A percentile compares a stretch with the other conserved stretches of the same genome.
phyloP scores from a whole-genome alignment of 148 eudicot species.

The Amaranthus palmeri region DNA sequence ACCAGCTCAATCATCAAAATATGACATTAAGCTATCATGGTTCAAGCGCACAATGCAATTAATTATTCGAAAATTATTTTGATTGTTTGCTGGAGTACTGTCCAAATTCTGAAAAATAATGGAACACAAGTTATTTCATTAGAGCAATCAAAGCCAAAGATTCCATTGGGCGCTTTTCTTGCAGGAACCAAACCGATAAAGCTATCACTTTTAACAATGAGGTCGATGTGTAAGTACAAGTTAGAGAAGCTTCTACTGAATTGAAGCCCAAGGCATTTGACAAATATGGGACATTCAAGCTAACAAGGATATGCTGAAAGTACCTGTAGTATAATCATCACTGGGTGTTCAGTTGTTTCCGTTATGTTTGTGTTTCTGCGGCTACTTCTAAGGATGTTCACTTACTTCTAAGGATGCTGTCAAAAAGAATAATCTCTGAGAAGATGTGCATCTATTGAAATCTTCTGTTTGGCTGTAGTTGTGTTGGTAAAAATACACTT shows the following conservation, averaged over 20 bases:
- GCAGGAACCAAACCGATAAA: constrained; percentile 51
- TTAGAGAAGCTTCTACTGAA: constrained; percentile 12
- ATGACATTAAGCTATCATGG: no score
- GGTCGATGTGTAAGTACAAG: constrained; percentile 55
- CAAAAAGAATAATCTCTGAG: not conserved
- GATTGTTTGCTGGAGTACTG: constrained; percentile 37
- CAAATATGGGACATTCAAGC: not conserved
- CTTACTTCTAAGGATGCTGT: not conserved
- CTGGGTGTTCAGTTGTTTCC: not conserved
- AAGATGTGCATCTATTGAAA: not conserved
- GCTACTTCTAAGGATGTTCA: not conserved
- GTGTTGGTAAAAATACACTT: no score
- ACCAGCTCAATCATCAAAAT: not conserved
- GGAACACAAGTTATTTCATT: constrained; percentile 32
- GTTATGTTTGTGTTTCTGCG: not conserved
- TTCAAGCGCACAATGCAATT: not conserved
- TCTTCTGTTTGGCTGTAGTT: no score
- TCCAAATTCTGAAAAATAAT: constrained; percentile 40
- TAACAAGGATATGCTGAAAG: not conserved
- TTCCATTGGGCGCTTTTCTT: constrained; percentile 39
- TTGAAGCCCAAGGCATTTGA: constrained; percentile 10
- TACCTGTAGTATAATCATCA: constrained; percentile 8
- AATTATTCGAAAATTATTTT: not conserved
- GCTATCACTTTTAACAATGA: constrained; percentile 50
- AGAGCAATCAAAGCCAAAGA: constrained; percentile 47